A percentile compares a stretch with the other conserved stretches of the same genome.
phyloP scores from a whole-genome alignment of 1,284 basidiomycete species.

The Apiotrichum gracile region DNA sequence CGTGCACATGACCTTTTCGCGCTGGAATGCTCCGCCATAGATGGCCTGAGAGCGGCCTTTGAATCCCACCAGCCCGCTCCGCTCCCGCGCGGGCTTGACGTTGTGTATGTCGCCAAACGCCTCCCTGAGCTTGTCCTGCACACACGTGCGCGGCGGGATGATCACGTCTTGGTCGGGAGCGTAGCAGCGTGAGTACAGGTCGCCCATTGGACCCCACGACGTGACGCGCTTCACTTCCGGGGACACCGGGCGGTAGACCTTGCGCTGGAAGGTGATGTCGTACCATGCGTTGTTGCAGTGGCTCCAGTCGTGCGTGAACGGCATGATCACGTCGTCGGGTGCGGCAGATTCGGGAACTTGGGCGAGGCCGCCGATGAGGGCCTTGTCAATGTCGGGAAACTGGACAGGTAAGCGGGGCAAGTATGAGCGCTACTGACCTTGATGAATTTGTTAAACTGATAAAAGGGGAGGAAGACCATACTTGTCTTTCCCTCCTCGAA shows the following conservation, averaged over 20 bases:
- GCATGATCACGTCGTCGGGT: slow-evolving; percentile 32
- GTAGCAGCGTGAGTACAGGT: slow-evolving; percentile 29
- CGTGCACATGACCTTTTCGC: slow-evolving; percentile 23
- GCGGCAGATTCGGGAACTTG: slow-evolving; percentile 15
- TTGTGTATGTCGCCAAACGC: slow-evolving; percentile 15
- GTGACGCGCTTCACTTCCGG: slow-evolving; percentile 14
- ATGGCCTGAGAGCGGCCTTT: slow-evolving; percentile 22
- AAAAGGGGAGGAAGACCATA: slow-evolving; percentile 42
- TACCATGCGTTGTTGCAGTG: slow-evolving; percentile 19
- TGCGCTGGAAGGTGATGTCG: background rate
- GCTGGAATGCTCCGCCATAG: slow-evolving; percentile 2
- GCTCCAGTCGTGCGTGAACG: slow-evolving; percentile 47
- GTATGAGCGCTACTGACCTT: background rate
- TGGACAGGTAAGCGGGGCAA: slow-evolving; percentile 1
- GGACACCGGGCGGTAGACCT: background rate
- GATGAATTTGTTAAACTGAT: slow-evolving; percentile 11
- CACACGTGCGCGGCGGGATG: slow-evolving; percentile 30
- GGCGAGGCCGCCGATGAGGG: slow-evolving; percentile 16
- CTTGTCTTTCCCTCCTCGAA: slow-evolving; percentile 23
- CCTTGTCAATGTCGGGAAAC: slow-evolving; percentile 4
- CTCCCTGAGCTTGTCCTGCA: slow-evolving; percentile 22
- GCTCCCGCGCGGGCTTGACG: slow-evolving; percentile 18
- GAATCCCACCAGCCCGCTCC: slow-evolving; percentile 22
- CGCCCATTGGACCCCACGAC: slow-evolving; percentile 30
- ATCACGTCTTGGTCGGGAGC: slow-evolving; percentile 31